Conservation (phyloP, 129 eudicot genomes). For the Saposhnikovia divaricata region DNA sequence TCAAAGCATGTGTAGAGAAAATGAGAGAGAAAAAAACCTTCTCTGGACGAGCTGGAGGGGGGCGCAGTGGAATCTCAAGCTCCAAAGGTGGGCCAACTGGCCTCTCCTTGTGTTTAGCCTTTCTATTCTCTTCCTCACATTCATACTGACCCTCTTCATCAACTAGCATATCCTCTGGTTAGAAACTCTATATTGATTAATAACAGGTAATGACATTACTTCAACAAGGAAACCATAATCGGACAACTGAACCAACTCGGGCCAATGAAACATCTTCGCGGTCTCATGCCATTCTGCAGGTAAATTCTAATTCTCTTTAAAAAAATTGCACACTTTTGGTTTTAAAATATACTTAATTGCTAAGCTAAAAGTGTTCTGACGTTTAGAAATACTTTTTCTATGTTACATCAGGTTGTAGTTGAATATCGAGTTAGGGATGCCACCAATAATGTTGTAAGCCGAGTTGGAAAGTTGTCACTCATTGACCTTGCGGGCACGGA, state of each 20-base stretch:
- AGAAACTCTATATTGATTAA: conserved; percentile 16
- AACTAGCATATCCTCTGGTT: conserved; percentile 88
- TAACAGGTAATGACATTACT: conserved; percentile 74
- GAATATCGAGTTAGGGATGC: conserved; percentile 59
- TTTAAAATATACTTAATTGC: neutral
- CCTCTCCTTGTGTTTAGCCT: conserved; percentile 65
- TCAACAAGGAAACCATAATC: too few species aligned
- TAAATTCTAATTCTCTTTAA: conserved; percentile 25
- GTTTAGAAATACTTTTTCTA: neutral
- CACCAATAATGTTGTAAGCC: conserved; percentile 32
- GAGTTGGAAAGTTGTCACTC: conserved; percentile 72
- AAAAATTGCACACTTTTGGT: conserved; percentile 14
- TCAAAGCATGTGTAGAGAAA: neutral
- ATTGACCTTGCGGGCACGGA: conserved; percentile 88
- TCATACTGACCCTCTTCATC: conserved; percentile 87
- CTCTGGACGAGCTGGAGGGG: conserved; percentile 76
- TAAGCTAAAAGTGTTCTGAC: neutral
- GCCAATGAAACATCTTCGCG: conserved; percentile 84
- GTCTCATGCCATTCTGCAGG: conserved; percentile 92
- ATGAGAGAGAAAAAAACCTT: conserved; percentile 36
- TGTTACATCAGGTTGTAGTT: conserved; percentile 55
- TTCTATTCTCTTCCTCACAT: conserved; percentile 75
- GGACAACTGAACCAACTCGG: conserved; percentile 91
- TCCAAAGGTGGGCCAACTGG: conserved; percentile 96
- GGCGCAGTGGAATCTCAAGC: conserved; percentile 80